A percentile compares a stretch with the other conserved stretches of the same genome.
Evolutionary conservation across 164 flowering plant genomes (phyloP).

Genomic region (Chimonanthus praecox): DNA sequence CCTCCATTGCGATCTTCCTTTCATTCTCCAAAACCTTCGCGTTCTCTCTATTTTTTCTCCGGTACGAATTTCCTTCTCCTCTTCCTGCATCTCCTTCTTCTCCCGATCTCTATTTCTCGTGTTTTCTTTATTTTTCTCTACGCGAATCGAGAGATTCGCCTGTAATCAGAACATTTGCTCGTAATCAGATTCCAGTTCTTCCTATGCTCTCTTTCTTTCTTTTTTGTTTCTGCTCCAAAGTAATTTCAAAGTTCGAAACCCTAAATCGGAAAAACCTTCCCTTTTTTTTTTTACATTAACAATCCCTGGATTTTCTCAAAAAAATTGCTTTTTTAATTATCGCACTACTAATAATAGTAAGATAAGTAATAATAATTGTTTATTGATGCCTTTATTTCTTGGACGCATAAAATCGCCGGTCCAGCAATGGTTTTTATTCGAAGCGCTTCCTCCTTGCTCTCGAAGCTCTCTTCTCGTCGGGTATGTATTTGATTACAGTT

Average conservation of each 20-base stretch:
- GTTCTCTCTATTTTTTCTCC: background rate
- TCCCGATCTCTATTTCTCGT: background rate
- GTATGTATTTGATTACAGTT: conserved; percentile 29
- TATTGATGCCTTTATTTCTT: background rate
- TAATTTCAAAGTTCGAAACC: background rate
- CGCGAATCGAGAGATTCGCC: no score
- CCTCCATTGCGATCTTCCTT: background rate
- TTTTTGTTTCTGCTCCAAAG: background rate
- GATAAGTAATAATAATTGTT: background rate
- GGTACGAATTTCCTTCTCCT: background rate
- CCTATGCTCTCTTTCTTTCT: background rate
- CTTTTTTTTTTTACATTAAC: no score
- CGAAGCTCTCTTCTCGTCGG: conserved; percentile 72
- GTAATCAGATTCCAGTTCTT: background rate
- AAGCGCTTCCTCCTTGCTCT: conserved; percentile 43
- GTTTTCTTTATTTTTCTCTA: no score
- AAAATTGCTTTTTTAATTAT: background rate
- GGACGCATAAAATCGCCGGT: background rate
- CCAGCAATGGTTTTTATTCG: conserved; percentile 55
- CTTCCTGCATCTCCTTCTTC: background rate
- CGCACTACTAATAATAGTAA: no score
- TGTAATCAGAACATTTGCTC: background rate
- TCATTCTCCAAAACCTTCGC: background rate
- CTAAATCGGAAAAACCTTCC: background rate
- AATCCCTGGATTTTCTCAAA: background rate